These are phyloP conservation scores for Parietichytrium sp. DNA, from an alignment of 108 stramenopile species.

Conservation along the genomic window DNA sequence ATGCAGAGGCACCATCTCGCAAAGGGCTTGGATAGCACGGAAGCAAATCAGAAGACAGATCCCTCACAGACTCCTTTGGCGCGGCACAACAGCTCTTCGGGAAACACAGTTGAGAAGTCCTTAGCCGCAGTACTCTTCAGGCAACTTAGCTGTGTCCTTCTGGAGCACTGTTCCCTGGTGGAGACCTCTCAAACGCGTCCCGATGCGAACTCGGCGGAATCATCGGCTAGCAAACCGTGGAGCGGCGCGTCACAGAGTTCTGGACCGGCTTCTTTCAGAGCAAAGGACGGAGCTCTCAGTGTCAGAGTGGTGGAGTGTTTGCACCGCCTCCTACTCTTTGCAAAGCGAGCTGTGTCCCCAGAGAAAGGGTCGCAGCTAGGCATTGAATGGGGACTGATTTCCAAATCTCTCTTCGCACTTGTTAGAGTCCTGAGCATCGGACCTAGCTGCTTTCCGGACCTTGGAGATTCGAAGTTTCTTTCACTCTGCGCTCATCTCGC, in stretches of 20 bases:
- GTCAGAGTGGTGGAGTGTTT: background rate
- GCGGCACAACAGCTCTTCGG: no score
- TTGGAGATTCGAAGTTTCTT: background rate
- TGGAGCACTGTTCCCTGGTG: background rate
- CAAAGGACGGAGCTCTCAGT: background rate
- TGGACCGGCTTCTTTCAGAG: no score
- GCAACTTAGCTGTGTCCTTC: background rate
- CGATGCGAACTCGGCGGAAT: background rate
- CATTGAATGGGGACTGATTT: background rate
- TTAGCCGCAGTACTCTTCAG: background rate
- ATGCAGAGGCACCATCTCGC: background rate
- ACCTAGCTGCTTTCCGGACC: background rate
- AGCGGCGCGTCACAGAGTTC: no score
- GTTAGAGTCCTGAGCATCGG: background rate
- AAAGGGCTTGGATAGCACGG: background rate
- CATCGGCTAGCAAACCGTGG: no score
- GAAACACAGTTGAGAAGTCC: conserved; percentile 11
- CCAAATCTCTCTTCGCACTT: background rate
- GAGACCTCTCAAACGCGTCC: background rate
- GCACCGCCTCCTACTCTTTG: conserved; percentile 11
- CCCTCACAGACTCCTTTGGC: no score
- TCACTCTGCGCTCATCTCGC: background rate
- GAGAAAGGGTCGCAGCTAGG: background rate
- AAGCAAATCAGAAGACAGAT: no score
- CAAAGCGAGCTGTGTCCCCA: background rate